Evolutionary conservation across 805 yeast genomes (phyloP), one percentile per base, ranked within the genome.

Genomic region (Pichia membranifaciens): DNA sequence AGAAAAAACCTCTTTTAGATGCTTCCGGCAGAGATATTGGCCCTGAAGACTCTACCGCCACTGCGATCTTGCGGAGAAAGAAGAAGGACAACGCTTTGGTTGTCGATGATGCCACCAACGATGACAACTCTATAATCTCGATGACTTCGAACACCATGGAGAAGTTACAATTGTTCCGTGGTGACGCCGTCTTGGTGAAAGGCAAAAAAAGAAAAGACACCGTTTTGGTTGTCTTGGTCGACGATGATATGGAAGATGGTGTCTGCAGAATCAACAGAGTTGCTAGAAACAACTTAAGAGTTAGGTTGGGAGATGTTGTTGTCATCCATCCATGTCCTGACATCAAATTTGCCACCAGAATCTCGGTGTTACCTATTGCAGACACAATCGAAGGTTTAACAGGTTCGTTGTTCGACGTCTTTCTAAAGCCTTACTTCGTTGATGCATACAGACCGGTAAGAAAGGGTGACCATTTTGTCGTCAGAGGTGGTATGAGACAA

Each of bases 391-490:
- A 93, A 72, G 99, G 99, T 53, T 76, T 93, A 51, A 93, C 97
- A 15, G 99, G 99, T 54, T 88, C 96, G 9, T 73, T 93, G 57
- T 93, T 93, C 58, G 99, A 93, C 62, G 96, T 90, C 21, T 93
- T 84, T 73, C 78, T 93, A 66, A 93, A 93, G 72, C 99, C 99
- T 36, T 93, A 93, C 73, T 93, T 93, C 65, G 97, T 93, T 39
- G 99, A 93, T 71, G 97, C 99, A 48, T 93, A 93, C 71, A 84
- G 99, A 71, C 99, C 99, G 4, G 96, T 93, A 35, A 85, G 97
- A 70, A 91, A 90, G 66, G 97, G 97, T 55, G 99, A 93, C 65
- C 86, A 87, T 59, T 93, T 93, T 70, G 81, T 91, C 41, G 98
- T 88, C 22, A 82, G 99, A 67, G 99, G 99, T 62, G 96, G 97